phyloP scores from a whole-genome alignment of 129 eudicot genomes.

The Artemisia argyi region DNA sequence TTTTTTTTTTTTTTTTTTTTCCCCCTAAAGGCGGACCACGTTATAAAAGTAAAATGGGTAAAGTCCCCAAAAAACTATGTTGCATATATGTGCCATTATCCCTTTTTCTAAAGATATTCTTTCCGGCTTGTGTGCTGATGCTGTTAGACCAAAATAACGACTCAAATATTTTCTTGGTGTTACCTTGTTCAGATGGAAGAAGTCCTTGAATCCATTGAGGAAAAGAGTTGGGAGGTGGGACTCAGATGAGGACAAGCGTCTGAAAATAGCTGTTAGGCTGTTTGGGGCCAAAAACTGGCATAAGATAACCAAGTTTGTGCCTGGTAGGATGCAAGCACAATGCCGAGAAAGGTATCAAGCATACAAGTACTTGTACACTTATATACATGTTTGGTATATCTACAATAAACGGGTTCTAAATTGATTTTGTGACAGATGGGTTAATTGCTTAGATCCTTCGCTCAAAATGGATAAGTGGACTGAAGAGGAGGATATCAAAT shows the following conservation, averaged over 20 bases:
- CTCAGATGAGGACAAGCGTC: conserved; percentile 67
- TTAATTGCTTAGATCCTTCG: conserved; percentile 75
- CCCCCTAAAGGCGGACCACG: too few relatives aligned
- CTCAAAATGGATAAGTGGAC: conserved; percentile 65
- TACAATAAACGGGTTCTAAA: neutral
- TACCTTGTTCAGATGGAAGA: conserved; percentile 59
- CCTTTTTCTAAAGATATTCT: neutral
- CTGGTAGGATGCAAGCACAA: conserved; percentile 75
- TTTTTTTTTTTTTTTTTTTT: too few relatives aligned
- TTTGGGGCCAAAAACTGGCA: conserved; percentile 76
- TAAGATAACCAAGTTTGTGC: conserved; percentile 58
- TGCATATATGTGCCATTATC: too few relatives aligned
- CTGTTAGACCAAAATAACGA: neutral
- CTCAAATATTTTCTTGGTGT: neutral
- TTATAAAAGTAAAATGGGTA: too few relatives aligned
- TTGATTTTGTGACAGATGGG: conserved; percentile 62
- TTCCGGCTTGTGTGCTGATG: conserved; percentile 1
- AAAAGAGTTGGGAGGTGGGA: conserved; percentile 74
- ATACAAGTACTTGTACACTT: neutral
- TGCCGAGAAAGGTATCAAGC: conserved; percentile 72
- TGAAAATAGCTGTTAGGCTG: conserved; percentile 69
- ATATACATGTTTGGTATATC: conserved; percentile 1
- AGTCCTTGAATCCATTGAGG: conserved; percentile 67
- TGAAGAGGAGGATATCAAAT: conserved; percentile 65
- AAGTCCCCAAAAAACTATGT: too few relatives aligned